Evolutionary conservation across 2,329 filamentous ascomycete species (phyloP), one percentile per base, ranked within the genome.

Genomic region (Macrophomina pseudophaseolina): DNA sequence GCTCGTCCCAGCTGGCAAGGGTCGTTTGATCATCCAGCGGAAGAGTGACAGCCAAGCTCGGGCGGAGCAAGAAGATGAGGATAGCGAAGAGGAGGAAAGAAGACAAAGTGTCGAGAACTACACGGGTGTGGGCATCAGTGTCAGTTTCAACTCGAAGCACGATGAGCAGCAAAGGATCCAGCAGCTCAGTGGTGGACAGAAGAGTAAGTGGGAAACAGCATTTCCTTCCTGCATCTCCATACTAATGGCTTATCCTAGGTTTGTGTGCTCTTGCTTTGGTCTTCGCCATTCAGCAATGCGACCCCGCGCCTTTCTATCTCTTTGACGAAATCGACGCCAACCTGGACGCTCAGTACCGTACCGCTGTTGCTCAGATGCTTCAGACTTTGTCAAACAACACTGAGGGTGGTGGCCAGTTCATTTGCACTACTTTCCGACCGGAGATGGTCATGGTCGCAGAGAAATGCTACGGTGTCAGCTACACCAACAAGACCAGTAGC

Each of bases 321-420:
- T 99, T 99, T 73, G 95, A 99, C 78, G 95, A 99, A 80, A 97
- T 99, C 70, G 95, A 99, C 76, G 95, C 95, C 78, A 99, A 99
- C 77, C 87, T 99, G 30, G 95, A 99, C 78, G 94, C 95, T 0
- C 95, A 99, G 80, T 99, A 99, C 82, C 91, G 95, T 68, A 97
- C 95, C 1, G 94, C 95, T 0, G 95, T 99, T 11, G 95, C 95
- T 2, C 87, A 92, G 66, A 92, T 98, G 82, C 85, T 99, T 28
- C 85, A 94, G 74, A 86, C 82, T 72, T 75, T 76, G 56, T 66
- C 56, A 11, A 54, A 66, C 35, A 62, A 56, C 52, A 77, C 72
- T 38, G 79, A 80, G 56, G 82, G 82, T 70, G 82, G 83, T 42
- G 89, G 89, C 0, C 90, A 99, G 78, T 99, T 99, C 77, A 99